Conservation (phyloP, 2,329 filamentous ascomycete species). For the Bipolaris sorokiniana region DNA sequence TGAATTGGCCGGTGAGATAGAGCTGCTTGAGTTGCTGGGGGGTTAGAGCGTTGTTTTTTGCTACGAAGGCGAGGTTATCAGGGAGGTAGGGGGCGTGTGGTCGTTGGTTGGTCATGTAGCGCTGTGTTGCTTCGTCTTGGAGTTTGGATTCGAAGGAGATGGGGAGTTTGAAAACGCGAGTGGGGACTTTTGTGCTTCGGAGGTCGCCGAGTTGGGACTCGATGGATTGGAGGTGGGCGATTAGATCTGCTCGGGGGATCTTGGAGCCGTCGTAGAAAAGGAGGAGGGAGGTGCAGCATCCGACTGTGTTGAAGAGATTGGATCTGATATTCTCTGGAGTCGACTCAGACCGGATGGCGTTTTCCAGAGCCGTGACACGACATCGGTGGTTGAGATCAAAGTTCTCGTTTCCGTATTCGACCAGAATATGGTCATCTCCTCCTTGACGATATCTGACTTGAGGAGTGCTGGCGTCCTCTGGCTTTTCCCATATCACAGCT, state of each 20-base stretch:
- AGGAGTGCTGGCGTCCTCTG: conserved; percentile 26
- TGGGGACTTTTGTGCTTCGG: conserved; percentile 50
- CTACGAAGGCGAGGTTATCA: conserved; percentile 65
- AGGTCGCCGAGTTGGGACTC: conserved; percentile 54
- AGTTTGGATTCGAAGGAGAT: conserved; percentile 53
- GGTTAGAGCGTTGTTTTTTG: conserved; percentile 61
- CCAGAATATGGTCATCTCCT: conserved; percentile 58
- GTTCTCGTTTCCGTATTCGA: conserved; percentile 63
- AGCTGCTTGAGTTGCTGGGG: conserved; percentile 58
- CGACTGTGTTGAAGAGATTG: conserved; percentile 59
- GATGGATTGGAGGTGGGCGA: conserved; percentile 48
- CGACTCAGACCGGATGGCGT: conserved; percentile 52
- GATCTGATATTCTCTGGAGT: conserved; percentile 48
- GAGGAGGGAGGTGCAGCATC: conserved; percentile 56
- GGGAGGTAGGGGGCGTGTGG: conserved; percentile 67
- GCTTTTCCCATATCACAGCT: conserved; percentile 39
- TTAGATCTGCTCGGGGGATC: conserved; percentile 45
- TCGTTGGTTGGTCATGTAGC: conserved; percentile 68
- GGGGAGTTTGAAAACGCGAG: conserved; percentile 52
- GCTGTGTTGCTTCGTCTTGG: conserved; percentile 60
- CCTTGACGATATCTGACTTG: conserved; percentile 40
- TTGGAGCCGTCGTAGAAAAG: conserved; percentile 51
- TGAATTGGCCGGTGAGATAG: conserved; percentile 58
- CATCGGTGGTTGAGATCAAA: conserved; percentile 65
- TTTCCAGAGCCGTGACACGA: conserved; percentile 61